Conservation (phyloP, 306 rosid species). For the Benincasa hispida region DNA sequence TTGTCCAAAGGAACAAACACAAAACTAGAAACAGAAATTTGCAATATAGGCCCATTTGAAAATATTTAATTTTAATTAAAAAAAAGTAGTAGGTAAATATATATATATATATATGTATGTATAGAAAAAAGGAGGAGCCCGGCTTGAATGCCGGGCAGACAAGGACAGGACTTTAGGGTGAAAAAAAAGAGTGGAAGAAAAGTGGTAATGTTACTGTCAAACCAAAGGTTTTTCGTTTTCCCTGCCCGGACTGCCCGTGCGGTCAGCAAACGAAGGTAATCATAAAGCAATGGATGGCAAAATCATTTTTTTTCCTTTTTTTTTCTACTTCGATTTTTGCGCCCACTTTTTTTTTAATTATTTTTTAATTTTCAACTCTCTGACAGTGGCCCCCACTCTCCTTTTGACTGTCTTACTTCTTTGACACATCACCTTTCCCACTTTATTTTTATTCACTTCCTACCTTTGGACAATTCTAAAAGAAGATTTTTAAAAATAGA, state of each 20-base stretch:
- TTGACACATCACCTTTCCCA: slow-evolving; percentile 24
- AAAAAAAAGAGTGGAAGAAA: slow-evolving; percentile 10
- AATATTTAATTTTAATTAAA: no score
- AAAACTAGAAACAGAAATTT: background rate
- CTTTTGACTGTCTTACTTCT: slow-evolving; percentile 16
- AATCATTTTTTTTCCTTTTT: slow-evolving; percentile 27
- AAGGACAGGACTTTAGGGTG: slow-evolving; percentile 29
- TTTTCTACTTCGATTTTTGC: background rate
- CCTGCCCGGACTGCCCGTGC: slow-evolving; percentile 34
- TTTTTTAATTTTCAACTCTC: slow-evolving; percentile 2
- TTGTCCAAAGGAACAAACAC: background rate
- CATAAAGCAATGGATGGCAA: slow-evolving; percentile 54
- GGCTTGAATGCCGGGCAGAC: slow-evolving; percentile 61
- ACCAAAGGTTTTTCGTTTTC: slow-evolving; percentile 7
- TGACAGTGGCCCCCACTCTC: background rate
- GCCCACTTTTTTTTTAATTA: background rate
- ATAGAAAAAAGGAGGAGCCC: slow-evolving; percentile 19
- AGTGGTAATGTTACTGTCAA: slow-evolving; percentile 30
- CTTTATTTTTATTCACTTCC: slow-evolving; percentile 18
- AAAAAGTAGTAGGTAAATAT: background rate
- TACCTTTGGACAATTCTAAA: slow-evolving; percentile 16
- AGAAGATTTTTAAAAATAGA: no score
- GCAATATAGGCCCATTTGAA: no score
- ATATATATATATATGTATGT: background rate
- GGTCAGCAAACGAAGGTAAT: slow-evolving; percentile 30